phyloP scores from a whole-genome alignment of 1,284 basidiomycete genomes.

The Boletus semigastroideus region DNA sequence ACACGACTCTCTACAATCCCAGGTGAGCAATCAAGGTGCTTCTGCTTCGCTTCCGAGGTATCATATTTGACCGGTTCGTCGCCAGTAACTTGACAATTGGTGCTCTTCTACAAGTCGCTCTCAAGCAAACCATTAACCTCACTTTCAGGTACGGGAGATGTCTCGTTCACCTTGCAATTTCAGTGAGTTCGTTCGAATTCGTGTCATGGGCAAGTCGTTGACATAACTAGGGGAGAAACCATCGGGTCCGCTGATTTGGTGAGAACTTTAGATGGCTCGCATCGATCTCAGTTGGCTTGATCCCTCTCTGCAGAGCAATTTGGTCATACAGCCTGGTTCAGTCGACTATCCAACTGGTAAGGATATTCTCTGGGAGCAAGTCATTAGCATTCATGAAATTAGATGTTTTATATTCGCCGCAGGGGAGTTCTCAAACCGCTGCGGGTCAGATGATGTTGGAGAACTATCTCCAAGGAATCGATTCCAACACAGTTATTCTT shows the following conservation, averaged over 20 bases:
- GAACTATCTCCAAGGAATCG: constrained; percentile 69
- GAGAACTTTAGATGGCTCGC: constrained; percentile 17
- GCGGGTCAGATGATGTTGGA: constrained; percentile 63
- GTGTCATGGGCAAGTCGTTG: not conserved
- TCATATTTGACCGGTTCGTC: constrained; percentile 4
- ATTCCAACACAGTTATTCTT: constrained; percentile 57
- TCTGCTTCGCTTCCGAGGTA: too few relatives aligned
- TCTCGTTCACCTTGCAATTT: constrained; percentile 62
- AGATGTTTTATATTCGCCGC: constrained; percentile 67
- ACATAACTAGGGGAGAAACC: constrained; percentile 41
- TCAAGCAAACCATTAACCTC: constrained; percentile 3
- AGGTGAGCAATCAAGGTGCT: constrained; percentile 40
- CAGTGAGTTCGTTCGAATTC: constrained; percentile 38
- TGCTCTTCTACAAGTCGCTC: constrained; percentile 16
- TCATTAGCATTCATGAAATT: not conserved
- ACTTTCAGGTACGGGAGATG: constrained; percentile 55
- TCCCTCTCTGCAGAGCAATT: constrained; percentile 40
- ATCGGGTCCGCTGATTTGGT: constrained; percentile 66
- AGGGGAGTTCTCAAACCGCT: constrained; percentile 49
- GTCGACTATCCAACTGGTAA: constrained; percentile 52
- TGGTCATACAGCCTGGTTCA: constrained; percentile 58
- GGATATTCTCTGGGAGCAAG: constrained; percentile 3
- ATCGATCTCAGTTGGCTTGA: constrained; percentile 20
- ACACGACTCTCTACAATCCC: constrained; percentile 59
- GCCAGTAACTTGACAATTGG: constrained; percentile 70